Evolutionary conservation across 768 basidiomycete genomes (phyloP).

Genomic region (Dacryopinax primogenitus): DNA sequence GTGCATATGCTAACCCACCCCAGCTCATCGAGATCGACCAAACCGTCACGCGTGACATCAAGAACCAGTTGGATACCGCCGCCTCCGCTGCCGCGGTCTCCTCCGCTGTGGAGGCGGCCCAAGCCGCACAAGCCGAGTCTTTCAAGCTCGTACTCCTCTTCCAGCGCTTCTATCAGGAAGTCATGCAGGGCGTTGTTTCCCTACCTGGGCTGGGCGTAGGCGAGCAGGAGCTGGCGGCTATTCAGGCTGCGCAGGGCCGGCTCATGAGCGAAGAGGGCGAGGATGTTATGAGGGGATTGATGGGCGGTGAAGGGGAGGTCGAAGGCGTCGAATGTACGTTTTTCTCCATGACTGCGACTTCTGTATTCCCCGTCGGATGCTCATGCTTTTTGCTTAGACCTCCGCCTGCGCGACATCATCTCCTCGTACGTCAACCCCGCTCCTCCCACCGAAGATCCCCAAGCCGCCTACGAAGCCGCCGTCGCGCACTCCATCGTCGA

Average conservation of each 20-base stretch:
- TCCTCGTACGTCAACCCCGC: conserved; percentile 12
- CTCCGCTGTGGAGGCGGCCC: background rate
- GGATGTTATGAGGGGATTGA: background rate
- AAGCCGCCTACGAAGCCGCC: background rate
- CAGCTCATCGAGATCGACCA: conserved; percentile 18
- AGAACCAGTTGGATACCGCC: background rate
- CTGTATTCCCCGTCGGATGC: background rate
- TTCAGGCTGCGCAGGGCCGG: background rate
- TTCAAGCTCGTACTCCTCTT: background rate
- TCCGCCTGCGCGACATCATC: conserved; percentile 13
- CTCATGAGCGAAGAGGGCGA: background rate
- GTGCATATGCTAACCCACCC: background rate
- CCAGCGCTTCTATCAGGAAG: background rate
- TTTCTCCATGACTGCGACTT: background rate
- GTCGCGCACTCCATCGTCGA: background rate
- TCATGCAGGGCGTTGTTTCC: background rate
- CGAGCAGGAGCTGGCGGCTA: background rate
- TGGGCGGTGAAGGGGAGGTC: background rate
- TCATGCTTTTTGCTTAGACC: background rate
- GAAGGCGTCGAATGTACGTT: background rate
- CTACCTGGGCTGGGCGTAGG: background rate
- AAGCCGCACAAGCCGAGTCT: background rate
- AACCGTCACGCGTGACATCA: background rate
- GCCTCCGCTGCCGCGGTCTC: background rate
- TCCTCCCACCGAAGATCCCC: conserved; percentile 1